phyloP scores from a whole-genome alignment of 208 protist genomes.

The Trypanosoma melophagium region DNA sequence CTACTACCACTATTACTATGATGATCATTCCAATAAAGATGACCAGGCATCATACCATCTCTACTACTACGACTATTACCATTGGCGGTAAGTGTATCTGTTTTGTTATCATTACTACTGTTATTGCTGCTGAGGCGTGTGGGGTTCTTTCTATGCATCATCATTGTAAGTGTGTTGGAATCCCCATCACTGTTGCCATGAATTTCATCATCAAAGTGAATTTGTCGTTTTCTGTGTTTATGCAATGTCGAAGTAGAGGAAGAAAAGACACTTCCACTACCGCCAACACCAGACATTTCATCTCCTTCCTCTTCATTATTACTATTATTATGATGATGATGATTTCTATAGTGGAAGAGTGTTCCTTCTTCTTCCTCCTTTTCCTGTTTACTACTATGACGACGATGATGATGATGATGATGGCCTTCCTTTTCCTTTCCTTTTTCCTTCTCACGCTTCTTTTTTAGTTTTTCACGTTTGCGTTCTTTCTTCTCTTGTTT shows the following conservation, averaged over 20 bases:
- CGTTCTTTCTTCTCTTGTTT: constrained; percentile 13
- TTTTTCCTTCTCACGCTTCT: constrained; percentile 14
- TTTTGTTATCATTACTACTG: neutral
- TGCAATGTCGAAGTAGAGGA: neutral
- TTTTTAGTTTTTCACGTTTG: neutral
- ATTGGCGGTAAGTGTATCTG: no score
- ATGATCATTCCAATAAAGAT: no score
- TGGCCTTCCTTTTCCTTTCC: constrained; percentile 5
- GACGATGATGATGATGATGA: neutral
- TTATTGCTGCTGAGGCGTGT: neutral
- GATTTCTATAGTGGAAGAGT: neutral
- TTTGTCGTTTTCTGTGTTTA: constrained; percentile 1
- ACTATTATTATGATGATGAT: neutral
- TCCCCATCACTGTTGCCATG: constrained; percentile 10
- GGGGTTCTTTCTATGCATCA: constrained; percentile 1
- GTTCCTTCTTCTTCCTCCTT: neutral
- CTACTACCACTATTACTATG: neutral
- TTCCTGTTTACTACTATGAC: neutral
- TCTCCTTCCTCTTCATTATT: neutral
- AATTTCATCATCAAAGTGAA: neutral
- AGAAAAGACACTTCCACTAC: neutral
- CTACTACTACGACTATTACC: no score
- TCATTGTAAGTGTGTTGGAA: neutral
- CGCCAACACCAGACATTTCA: neutral
- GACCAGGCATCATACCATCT: no score